Evolutionary conservation across 495 filamentous ascomycete species (phyloP).

Genomic region (Filosporella fistucella): DNA sequence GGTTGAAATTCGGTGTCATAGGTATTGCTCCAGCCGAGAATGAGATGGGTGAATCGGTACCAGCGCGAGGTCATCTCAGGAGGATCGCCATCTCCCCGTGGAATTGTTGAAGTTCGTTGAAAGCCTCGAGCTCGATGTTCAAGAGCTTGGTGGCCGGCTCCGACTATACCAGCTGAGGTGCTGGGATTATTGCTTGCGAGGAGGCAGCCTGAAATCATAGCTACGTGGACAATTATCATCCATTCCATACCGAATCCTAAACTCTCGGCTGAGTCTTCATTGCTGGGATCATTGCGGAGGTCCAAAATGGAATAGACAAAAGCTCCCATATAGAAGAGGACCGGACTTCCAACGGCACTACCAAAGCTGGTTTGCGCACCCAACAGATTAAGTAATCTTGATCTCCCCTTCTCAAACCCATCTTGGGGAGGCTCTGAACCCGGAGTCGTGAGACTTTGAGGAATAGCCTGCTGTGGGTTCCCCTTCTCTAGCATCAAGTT

Average conservation of each 20-base stretch:
- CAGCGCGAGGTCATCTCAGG: constrained; percentile 6
- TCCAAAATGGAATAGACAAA: constrained; percentile 40
- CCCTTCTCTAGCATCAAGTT: constrained; percentile 7
- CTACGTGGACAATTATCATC: constrained; percentile 25
- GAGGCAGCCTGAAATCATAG: constrained; percentile 25
- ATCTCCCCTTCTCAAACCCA: constrained; percentile 8
- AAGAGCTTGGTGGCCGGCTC: constrained; percentile 12
- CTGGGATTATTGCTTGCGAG: constrained; percentile 27
- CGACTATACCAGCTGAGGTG: constrained; percentile 17
- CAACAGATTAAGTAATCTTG: constrained; percentile 11
- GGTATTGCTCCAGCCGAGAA: constrained; percentile 13
- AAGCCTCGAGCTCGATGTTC: neutral
- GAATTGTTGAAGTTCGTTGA: no score
- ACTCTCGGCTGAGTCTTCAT: constrained; percentile 32
- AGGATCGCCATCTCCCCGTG: neutral
- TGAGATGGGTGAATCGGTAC: constrained; percentile 6
- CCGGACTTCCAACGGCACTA: constrained; percentile 38
- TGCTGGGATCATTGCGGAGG: constrained; percentile 25
- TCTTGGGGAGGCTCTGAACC: neutral
- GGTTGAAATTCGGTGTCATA: constrained; percentile 14
- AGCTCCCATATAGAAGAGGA: constrained; percentile 41
- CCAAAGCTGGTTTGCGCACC: constrained; percentile 32
- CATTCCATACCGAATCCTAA: constrained; percentile 14
- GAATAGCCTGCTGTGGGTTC: constrained; percentile 2
- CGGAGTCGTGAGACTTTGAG: constrained; percentile 8